These are phyloP conservation scores for Nakazawaea holstii DNA, from an alignment of 805 yeast genomes.

Conservation along the genomic window DNA sequence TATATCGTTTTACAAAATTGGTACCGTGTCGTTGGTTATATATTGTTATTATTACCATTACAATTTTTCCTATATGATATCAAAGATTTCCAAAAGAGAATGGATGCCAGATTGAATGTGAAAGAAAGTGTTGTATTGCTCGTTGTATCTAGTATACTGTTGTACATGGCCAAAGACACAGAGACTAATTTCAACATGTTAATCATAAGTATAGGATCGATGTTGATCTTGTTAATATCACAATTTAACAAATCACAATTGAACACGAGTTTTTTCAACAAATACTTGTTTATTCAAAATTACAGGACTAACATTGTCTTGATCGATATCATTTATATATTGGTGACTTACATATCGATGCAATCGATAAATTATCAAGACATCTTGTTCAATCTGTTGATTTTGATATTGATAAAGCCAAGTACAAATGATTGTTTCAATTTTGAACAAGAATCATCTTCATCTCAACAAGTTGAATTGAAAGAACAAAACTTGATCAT, in stretches of 20 bases:
- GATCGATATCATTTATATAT: constrained; percentile 14
- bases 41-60: constrained; percentile 17
- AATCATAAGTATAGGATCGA: constrained; percentile 24
- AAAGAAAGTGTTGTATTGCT: neutral
- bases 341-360: constrained; percentile 7
- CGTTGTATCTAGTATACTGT: neutral
- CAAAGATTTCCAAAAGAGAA: neutral
- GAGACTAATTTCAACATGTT: constrained; percentile 22
- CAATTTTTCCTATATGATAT: constrained; percentile 15
- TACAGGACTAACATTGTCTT: constrained; percentile 20
- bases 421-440: constrained; percentile 7
- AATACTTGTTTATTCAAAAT: constrained; percentile 17
- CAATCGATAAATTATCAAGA: neutral
- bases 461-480: neutral
- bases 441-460: constrained; percentile 1
- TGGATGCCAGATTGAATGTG: neutral
- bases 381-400: constrained; percentile 3
- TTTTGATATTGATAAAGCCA: neutral
- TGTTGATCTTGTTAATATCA: constrained; percentile 21
- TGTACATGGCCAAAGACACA: neutral
- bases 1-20: neutral
- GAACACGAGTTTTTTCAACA: constrained; percentile 17
- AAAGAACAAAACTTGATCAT: constrained; percentile 13
- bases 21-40: constrained; percentile 14
- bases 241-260: constrained; percentile 20